phyloP scores from a whole-genome alignment of 192 early-diverging fungal genomes.

The Coemansia sp. region DNA sequence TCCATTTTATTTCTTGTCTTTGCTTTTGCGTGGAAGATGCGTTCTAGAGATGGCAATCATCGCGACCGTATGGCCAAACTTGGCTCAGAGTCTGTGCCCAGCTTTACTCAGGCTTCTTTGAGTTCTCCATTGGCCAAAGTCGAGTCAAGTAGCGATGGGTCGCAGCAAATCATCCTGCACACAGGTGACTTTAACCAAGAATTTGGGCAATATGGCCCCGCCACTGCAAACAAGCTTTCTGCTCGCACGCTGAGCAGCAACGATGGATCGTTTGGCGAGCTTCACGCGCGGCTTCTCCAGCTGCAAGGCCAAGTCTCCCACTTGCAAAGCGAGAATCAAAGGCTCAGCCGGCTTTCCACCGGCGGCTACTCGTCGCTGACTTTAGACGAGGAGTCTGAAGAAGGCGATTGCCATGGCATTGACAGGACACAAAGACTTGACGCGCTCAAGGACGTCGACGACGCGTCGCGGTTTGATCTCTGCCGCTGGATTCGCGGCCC shows the following conservation, averaged over 20 bases:
- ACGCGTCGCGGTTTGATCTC: slow-evolving; percentile 19
- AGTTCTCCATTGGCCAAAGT: neutral
- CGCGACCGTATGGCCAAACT: neutral
- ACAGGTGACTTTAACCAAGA: neutral
- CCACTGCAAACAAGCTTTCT: neutral
- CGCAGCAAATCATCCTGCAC: neutral
- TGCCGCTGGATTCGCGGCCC: slow-evolving; percentile 30
- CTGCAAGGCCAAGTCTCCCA: neutral
- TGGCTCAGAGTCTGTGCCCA: neutral
- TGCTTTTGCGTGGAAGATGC: neutral
- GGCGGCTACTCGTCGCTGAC: neutral
- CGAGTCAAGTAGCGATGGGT: neutral
- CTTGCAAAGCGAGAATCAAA: neutral
- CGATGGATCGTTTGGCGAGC: neutral
- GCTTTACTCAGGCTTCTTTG: neutral
- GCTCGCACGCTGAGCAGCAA: neutral
- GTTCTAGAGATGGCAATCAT: neutral
- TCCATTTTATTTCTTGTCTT: too few species aligned
- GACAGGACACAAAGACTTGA: neutral
- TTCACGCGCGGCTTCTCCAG: neutral
- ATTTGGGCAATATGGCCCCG: neutral
- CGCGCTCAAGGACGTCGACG: neutral
- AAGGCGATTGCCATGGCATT: neutral
- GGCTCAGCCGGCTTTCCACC: neutral
- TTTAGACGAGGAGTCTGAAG: neutral